Evolutionary conservation across 495 filamentous ascomycete species (phyloP).

Genomic region (Aspergillus cavernicola): DNA sequence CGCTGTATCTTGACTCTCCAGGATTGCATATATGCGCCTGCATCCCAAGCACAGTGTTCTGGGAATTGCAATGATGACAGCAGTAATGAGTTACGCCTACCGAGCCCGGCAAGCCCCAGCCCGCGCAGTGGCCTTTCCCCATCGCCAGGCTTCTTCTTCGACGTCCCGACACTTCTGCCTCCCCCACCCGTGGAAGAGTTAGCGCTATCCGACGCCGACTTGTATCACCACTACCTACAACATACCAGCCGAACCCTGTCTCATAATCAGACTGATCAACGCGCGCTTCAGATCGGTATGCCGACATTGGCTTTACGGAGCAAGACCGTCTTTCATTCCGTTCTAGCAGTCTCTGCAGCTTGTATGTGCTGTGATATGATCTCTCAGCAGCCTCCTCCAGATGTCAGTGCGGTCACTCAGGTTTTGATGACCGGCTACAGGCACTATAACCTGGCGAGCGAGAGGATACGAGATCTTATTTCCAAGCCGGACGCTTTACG

Average conservation of each 20-base stretch:
- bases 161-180: background rate
- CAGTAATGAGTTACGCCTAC: background rate
- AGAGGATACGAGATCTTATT: background rate
- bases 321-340: background rate
- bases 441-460: conserved; percentile 1
- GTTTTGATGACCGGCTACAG: conserved; percentile 1
- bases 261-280: background rate
- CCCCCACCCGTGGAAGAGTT: background rate
- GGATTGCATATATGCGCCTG: background rate
- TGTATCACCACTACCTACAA: conserved; percentile 1
- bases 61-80: too few relatives aligned
- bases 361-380: conserved; percentile 5
- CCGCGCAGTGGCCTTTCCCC: background rate
- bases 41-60: background rate
- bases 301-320: background rate
- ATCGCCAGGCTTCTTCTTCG: background rate
- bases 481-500: background rate
- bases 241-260: background rate
- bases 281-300: background rate
- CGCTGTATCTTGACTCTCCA: background rate
- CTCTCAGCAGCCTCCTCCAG: background rate
- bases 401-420: background rate
- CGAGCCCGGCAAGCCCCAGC: background rate
- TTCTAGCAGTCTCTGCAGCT: background rate
- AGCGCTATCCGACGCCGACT: background rate